These are phyloP conservation scores for Zychaea mexicana DNA, from an alignment of 371 early-diverging fungal genomes.

Conservation along the genomic window DNA sequence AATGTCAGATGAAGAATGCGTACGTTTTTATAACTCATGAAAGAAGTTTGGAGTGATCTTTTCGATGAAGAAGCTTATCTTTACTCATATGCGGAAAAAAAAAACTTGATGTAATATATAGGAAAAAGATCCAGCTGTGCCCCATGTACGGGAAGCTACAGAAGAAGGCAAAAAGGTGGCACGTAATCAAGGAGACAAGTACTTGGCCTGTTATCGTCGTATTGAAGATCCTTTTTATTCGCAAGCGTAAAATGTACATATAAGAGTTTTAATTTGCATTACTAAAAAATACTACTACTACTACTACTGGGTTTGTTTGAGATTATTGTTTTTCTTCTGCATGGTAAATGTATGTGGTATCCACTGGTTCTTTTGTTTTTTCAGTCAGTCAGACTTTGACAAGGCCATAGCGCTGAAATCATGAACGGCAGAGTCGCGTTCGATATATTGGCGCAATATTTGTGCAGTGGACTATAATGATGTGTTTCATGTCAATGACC, in stretches of 20 bases:
- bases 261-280: too few species aligned
- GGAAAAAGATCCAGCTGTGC: slow-evolving; percentile 86
- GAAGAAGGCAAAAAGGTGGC: slow-evolving; percentile 98
- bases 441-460: background rate
- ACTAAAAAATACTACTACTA: too few species aligned
- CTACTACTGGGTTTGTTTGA: too few species aligned
- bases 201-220: slow-evolving; percentile 88
- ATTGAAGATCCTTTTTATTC: slow-evolving; percentile 58
- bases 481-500: background rate
- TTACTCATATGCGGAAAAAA: too few species aligned
- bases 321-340: too few species aligned
- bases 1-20: slow-evolving; percentile 83
- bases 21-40: slow-evolving; percentile 24
- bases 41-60: background rate
- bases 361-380: background rate
- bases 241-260: slow-evolving; percentile 8
- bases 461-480: background rate
- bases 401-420: background rate
- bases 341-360: too few species aligned
- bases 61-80: too few species aligned
- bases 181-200: slow-evolving; percentile 94
- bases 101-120: too few species aligned
- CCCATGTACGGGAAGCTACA: slow-evolving; percentile 82
- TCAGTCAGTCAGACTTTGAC: background rate
- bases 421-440: background rate